Conservation (phyloP, 2,329 filamentous ascomycete species). For the Tolypocladium endophyticum region DNA sequence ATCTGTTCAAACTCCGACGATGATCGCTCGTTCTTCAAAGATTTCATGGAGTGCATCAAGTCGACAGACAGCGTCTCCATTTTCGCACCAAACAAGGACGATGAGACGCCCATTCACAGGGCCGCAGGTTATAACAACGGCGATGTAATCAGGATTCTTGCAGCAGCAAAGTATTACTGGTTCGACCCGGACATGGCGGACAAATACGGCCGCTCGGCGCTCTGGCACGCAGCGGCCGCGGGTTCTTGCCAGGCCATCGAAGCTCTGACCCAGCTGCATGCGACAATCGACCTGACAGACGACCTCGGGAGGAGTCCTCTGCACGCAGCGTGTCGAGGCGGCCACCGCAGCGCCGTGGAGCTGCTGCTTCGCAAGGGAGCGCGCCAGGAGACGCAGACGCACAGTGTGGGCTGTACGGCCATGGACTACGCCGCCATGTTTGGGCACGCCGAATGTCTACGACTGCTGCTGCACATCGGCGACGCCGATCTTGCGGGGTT, state of each 20-base stretch:
- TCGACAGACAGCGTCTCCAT: background rate
- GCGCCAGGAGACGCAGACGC: background rate
- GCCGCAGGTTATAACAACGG: background rate
- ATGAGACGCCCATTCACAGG: background rate
- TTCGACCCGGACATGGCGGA: background rate
- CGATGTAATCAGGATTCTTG: background rate
- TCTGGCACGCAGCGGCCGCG: background rate
- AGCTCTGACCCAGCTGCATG: background rate
- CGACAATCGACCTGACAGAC: background rate
- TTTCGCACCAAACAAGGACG: background rate
- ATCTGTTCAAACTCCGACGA: background rate
- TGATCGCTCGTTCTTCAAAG: background rate
- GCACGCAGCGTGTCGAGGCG: background rate
- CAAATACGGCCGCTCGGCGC: background rate
- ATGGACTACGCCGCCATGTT: background rate
- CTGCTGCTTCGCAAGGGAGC: background rate
- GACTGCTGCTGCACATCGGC: background rate
- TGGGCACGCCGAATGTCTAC: background rate
- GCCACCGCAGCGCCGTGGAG: background rate
- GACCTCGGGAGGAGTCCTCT: background rate
- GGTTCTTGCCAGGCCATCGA: background rate
- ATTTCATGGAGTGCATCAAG: background rate
- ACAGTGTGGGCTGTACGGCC: background rate
- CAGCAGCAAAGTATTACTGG: background rate
- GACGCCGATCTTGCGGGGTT: background rate